Conservation (phyloP, 495 filamentous ascomycete genomes). For the Podospora pseudoanserina region DNA sequence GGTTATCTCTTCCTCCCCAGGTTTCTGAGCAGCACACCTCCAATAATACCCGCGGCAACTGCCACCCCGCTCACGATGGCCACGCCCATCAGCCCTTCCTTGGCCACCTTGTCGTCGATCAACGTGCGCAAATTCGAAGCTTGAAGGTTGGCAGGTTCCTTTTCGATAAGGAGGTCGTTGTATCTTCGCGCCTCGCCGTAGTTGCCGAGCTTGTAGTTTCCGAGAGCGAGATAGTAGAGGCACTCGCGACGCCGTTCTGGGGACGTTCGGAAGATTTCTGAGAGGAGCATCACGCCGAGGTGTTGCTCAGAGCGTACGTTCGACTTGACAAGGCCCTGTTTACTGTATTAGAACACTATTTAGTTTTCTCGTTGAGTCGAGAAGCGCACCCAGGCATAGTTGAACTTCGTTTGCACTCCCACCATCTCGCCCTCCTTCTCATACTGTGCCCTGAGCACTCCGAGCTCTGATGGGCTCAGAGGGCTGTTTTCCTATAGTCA, state of each 20-base stretch:
- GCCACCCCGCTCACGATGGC: slow-evolving; percentile 95
- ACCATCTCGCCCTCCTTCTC: slow-evolving; percentile 96
- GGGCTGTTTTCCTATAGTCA: slow-evolving; percentile 51
- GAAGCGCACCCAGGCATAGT: slow-evolving; percentile 86
- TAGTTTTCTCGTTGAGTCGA: not conserved
- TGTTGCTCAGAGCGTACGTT: slow-evolving; percentile 79
- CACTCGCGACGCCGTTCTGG: slow-evolving; percentile 93
- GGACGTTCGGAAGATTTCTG: slow-evolving; percentile 91
- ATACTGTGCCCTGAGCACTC: slow-evolving; percentile 87
- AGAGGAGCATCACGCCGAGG: slow-evolving; percentile 87
- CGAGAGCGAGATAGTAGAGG: slow-evolving; percentile 93
- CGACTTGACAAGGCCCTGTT: slow-evolving; percentile 91
- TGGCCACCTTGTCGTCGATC: slow-evolving; percentile 94
- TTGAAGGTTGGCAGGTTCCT: slow-evolving; percentile 86
- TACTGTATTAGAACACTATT: not conserved
- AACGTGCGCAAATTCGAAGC: slow-evolving; percentile 75
- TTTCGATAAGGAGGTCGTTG: slow-evolving; percentile 85
- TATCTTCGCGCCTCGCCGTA: slow-evolving; percentile 91
- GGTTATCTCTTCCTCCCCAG: slow-evolving; percentile 34
- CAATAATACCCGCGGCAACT: slow-evolving; percentile 88
- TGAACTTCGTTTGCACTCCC: slow-evolving; percentile 97
- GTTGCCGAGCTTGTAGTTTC: slow-evolving; percentile 97
- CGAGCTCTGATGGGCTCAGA: slow-evolving; percentile 81
- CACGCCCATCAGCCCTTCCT: slow-evolving; percentile 88
- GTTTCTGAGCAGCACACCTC: slow-evolving; percentile 71